A percentile compares a stretch with the other conserved stretches of the same genome.
phyloP scores from a whole-genome alignment of 768 basidiomycete genomes.

The Termitomyces sp. region DNA sequence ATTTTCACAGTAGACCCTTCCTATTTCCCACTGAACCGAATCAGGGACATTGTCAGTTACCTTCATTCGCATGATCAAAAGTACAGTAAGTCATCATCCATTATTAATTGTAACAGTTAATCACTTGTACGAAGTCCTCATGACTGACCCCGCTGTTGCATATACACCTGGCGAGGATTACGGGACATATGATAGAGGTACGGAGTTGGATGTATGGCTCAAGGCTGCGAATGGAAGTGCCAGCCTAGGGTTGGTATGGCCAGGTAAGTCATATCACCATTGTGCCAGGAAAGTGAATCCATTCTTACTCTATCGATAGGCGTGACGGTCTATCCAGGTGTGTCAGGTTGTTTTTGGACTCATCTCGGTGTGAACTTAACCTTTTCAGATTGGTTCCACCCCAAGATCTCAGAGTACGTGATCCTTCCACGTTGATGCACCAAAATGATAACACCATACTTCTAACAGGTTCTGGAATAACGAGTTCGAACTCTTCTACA shows the following conservation, averaged over 20 bases:
- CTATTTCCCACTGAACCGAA: constrained; percentile 59
- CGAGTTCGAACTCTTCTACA: constrained; percentile 58
- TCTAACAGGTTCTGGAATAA: constrained; percentile 53
- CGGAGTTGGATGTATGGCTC: constrained; percentile 51
- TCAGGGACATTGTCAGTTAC: constrained; percentile 64
- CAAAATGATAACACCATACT: not conserved
- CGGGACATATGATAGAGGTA: constrained; percentile 52
- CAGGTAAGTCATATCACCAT: constrained; percentile 32
- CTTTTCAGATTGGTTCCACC: constrained; percentile 57
- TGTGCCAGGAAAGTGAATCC: constrained; percentile 5
- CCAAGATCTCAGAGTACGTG: constrained; percentile 43
- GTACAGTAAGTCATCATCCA: constrained; percentile 37
- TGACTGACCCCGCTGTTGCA: constrained; percentile 73
- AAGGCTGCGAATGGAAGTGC: constrained; percentile 59
- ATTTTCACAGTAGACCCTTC: constrained; percentile 68
- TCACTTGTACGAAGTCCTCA: constrained; percentile 47
- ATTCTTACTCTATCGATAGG: constrained; percentile 23
- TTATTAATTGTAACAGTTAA: too few species aligned
- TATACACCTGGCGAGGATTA: constrained; percentile 46
- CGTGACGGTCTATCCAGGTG: constrained; percentile 57
- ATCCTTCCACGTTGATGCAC: too few species aligned
- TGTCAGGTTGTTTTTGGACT: constrained; percentile 1
- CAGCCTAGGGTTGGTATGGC: constrained; percentile 61
- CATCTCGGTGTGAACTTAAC: not conserved
- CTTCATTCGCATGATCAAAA: constrained; percentile 58